These are phyloP conservation scores for Lolium perenne DNA, from an alignment of 176 grass and related monocot genomes.

Conservation along the genomic window DNA sequence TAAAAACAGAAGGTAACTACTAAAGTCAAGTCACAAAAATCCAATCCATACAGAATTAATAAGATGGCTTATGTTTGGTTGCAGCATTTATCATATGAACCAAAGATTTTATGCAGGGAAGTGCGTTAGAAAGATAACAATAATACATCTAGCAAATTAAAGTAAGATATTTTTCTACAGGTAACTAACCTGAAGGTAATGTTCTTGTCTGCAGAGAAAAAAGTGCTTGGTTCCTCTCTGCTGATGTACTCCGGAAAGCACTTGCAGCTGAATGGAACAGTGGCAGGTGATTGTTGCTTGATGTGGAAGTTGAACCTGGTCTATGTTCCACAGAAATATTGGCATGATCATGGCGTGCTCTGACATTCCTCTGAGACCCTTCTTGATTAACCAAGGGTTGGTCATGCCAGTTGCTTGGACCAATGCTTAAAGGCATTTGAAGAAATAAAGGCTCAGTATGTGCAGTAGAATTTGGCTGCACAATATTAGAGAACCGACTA, in stretches of 20 bases:
- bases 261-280: slow-evolving; percentile 42
- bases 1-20: not conserved
- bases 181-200: slow-evolving; percentile 55
- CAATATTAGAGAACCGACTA: slow-evolving; percentile 39
- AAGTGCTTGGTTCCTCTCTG: slow-evolving; percentile 39
- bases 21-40: slow-evolving; percentile 6
- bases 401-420: slow-evolving; percentile 38
- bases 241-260: slow-evolving; percentile 32
- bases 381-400: slow-evolving; percentile 41
- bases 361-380: slow-evolving; percentile 71
- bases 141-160: not conserved
- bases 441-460: slow-evolving; percentile 27
- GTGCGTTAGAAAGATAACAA: not conserved
- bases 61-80: not conserved
- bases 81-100: not conserved
- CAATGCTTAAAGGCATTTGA: slow-evolving; percentile 42
- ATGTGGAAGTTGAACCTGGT: slow-evolving; percentile 39
- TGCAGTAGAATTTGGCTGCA: slow-evolving; percentile 41
- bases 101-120: not conserved
- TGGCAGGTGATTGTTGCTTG: not conserved
- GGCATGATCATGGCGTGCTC: slow-evolving; percentile 42
- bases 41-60: not conserved
- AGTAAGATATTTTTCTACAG: not conserved
- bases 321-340: slow-evolving; percentile 47
- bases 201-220: slow-evolving; percentile 34